These are phyloP conservation scores for Mycosarcoma mackinlayi DNA, from an alignment of 1,284 basidiomycete species.

Conservation along the genomic window DNA sequence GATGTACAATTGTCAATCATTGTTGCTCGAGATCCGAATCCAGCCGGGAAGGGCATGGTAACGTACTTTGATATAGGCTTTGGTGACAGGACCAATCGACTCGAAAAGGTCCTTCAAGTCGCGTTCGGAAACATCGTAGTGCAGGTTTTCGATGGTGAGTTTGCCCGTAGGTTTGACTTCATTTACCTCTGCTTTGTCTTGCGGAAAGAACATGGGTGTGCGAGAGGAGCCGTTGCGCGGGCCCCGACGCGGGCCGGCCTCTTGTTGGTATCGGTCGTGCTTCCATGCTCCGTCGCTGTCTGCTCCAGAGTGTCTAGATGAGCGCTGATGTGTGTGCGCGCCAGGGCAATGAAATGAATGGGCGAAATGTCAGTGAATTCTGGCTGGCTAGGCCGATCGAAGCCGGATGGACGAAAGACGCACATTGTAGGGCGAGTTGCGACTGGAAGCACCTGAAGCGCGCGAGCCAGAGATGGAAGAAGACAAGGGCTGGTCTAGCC, in stretches of 20 bases:
- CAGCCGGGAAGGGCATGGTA: too few species aligned
- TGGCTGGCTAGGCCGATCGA: not conserved
- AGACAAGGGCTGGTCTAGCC: constrained; percentile 32
- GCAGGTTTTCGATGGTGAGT: constrained; percentile 85
- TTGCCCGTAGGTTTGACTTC: constrained; percentile 51
- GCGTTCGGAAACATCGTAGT: constrained; percentile 90
- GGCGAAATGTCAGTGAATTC: not conserved
- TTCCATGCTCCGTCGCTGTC: constrained; percentile 34
- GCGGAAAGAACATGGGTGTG: constrained; percentile 36
- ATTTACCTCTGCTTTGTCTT: constrained; percentile 30
- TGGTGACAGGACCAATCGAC: constrained; percentile 87
- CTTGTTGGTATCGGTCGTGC: constrained; percentile 32
- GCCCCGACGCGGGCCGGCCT: constrained; percentile 3
- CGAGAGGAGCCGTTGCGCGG: constrained; percentile 19
- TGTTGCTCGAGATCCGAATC: not conserved
- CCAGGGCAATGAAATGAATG: not conserved
- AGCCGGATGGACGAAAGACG: not conserved
- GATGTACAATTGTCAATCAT: not conserved
- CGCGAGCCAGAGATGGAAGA: constrained; percentile 6
- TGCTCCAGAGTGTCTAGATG: constrained; percentile 11
- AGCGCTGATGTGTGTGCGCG: constrained; percentile 23
- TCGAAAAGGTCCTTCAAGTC: constrained; percentile 81
- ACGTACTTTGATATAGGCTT: constrained; percentile 88
- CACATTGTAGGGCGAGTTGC: constrained; percentile 43
- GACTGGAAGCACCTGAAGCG: constrained; percentile 22